These are phyloP conservation scores for Lentinula aciculospora DNA, from an alignment of 768 basidiomycete genomes.

Conservation along the genomic window DNA sequence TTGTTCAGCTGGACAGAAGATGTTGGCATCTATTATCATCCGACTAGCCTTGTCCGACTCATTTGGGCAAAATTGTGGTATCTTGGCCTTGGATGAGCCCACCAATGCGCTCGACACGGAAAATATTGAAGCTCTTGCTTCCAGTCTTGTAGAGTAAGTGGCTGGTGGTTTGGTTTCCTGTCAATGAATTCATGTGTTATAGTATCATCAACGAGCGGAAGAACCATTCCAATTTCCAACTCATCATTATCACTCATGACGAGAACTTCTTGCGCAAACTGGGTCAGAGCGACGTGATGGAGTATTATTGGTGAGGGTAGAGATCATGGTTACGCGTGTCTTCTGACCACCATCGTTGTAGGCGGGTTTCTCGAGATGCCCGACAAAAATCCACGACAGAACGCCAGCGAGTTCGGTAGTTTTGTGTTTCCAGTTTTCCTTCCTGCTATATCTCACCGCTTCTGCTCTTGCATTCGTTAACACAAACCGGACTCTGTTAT, in stretches of 20 bases:
- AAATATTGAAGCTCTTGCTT: slow-evolving; percentile 92
- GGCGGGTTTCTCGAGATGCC: slow-evolving; percentile 73
- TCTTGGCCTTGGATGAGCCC: slow-evolving; percentile 95
- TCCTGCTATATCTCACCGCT: not conserved
- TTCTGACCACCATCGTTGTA: slow-evolving; percentile 22
- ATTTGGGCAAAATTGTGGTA: slow-evolving; percentile 96
- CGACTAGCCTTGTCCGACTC: slow-evolving; percentile 95
- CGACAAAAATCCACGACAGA: slow-evolving; percentile 36
- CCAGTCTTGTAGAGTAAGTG: slow-evolving; percentile 84
- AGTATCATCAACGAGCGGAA: slow-evolving; percentile 95
- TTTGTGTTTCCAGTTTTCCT: not conserved
- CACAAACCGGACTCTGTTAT: not conserved
- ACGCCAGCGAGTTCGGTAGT: slow-evolving; percentile 19
- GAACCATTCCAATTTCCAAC: slow-evolving; percentile 87
- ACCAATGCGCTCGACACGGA: slow-evolving; percentile 96
- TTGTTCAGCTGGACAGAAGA: slow-evolving; percentile 98
- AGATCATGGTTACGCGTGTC: not conserved
- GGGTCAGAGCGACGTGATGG: slow-evolving; percentile 89
- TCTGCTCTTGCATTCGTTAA: not conserved
- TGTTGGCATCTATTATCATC: slow-evolving; percentile 97
- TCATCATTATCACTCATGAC: slow-evolving; percentile 96
- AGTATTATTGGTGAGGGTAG: slow-evolving; percentile 78
- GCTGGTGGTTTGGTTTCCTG: not conserved
- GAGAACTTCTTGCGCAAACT: slow-evolving; percentile 91
- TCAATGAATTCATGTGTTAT: slow-evolving; percentile 4